These are phyloP conservation scores for Saururus chinensis DNA, from an alignment of 164 flowering plant genomes.

Conservation along the genomic window DNA sequence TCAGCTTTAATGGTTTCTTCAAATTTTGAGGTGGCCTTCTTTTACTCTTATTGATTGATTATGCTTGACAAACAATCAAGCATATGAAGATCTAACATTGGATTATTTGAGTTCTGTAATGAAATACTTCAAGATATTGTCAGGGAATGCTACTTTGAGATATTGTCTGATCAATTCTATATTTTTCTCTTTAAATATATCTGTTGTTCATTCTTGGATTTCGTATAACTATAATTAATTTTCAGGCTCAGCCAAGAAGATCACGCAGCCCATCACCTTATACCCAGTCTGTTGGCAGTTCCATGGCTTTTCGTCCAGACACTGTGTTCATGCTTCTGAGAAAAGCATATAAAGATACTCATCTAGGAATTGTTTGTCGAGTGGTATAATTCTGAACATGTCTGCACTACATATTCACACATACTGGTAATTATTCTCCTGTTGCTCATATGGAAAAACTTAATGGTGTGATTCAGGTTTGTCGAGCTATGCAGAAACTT, in stretches of 20 bases:
- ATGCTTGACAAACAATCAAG: no score
- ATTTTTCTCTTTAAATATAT: no score
- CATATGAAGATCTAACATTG: no score
- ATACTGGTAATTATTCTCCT: neutral
- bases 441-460: neutral
- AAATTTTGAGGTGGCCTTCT: constrained; percentile 67
- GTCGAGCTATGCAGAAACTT: constrained; percentile 53
- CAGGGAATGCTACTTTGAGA: no score
- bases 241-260: constrained; percentile 56
- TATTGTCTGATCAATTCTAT: no score
- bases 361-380: constrained; percentile 56
- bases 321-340: constrained; percentile 51
- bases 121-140: no score
- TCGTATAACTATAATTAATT: neutral
- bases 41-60: no score
- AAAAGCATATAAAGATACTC: constrained; percentile 69
- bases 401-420: neutral
- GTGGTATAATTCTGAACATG: constrained; percentile 28
- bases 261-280: constrained; percentile 44
- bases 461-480: constrained; percentile 34
- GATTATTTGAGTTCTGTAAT: no score
- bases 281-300: constrained; percentile 34
- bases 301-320: constrained; percentile 64
- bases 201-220: neutral
- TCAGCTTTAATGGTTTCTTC: constrained; percentile 71